Evolutionary conservation across 2,329 filamentous ascomycete genomes (phyloP), one percentile per base, ranked within the genome.

Genomic region (Dothideomycetes sp.): DNA sequence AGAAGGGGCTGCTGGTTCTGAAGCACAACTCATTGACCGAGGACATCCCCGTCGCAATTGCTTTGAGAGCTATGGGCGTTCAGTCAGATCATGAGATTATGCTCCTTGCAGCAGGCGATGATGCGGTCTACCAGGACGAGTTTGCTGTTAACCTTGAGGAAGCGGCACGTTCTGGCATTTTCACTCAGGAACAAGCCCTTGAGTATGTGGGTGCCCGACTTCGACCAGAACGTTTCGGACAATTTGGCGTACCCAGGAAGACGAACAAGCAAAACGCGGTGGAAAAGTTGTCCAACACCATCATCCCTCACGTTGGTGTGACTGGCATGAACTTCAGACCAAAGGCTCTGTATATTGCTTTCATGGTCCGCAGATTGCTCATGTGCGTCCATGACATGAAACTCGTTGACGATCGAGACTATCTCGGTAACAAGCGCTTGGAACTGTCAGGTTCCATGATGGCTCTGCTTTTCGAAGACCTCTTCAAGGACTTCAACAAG

Each of bases 111-210:
- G 84, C 88, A 15, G 93, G 91, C 33, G 79, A 83, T 5, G 88
- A 96, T 58, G 80, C 77, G 36, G 74, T 78, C 37, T 95, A 96
- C 55, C 91, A 96, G 60, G 91, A 98, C 56, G 85, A 89, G 51
- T 98, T 98, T 53, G 73, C 86, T 1, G 80, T 94, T 58, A 98
- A 96, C 60, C 94, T 98, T 47, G 91, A 98, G 55, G 86, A 94
- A 50, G 84, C 84, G 3, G 78, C 84, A 46, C 87, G 85, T 55
- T 78, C 82, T 12, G 82, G 82, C 6, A 80, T 98, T 20, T 85
- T 82, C 54, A 96, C 91, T 0, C 91, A 98, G 58, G 86, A 96
- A 48, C 88, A 96, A 62, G 91, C 91, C 1, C 69, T 98, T 9
- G 91, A 98, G 50, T 96, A 87, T 58, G 82, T 98, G 44, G 89